Evolutionary conservation across 306 rosid genomes (phyloP), one percentile per base, ranked within the genome.

Genomic region (Lathyrus tuberosus): DNA sequence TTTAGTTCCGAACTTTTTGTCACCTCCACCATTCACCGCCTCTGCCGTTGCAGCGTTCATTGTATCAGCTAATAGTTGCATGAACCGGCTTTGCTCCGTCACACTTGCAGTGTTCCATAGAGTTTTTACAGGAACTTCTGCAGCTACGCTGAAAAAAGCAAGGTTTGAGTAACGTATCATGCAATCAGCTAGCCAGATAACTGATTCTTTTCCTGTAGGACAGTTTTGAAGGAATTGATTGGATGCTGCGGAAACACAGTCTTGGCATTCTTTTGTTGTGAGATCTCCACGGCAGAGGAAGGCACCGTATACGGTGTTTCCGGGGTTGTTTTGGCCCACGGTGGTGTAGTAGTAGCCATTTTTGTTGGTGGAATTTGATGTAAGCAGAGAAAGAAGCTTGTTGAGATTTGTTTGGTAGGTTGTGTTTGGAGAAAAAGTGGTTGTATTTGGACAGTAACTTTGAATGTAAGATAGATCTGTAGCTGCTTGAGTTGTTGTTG

Each of bases 281-380:
- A 31, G 76, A 18, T 77, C 81, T 70, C 81, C 81, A 2, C 76
- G 76, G 67, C 81, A 77, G 67, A 77, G 81, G 7, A 77, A 77
- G 43, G 72, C 60, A 12, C 81, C 76, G 26, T 70, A 63, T 30
- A 51, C 43, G 7, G 76, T 51, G 80, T 41, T 63, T 37, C 0
- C 7, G 2, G 49, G 15, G 48, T 38, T 12, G 56, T 26, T 51
- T 20, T 3, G 30, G 1, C 47, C 65, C 12, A 40, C 22, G 1
- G 64, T 40, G 38, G 80, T 18, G 47, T 68, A 22, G 69, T 75
- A 67, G 63, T n/a, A 75, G 11, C 79, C 74, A 4, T 48, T 67
- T 59, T 59, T 7, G 63, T 10, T 40, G 33, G 62, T 68, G 70
- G 78, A 53, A 22, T 74, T 76, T 10, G 69, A 48, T 33, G 75